Conservation (phyloP, 176 grass and related monocot species). For the barley (Hordeum vulgare) region MorexV3_pseudomolecules_assembly NC_058522.1:564449597-564450096, state of each 20-base stretch:
- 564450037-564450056: slow-evolving; percentile 73
- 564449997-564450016: not conserved
- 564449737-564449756: not conserved
- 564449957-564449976: not conserved
- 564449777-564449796: not conserved
- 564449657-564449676: not conserved
- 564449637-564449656: not conserved
- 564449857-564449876: too few species aligned
- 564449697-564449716: not conserved
- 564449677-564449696: not conserved
- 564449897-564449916: too few species aligned
- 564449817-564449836: not conserved
- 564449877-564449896: too few species aligned
- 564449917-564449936: too few species aligned
- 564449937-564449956: too few species aligned
- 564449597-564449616: not conserved
- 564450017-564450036: slow-evolving; percentile 29
- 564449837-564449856: not conserved
- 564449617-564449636: not conserved
- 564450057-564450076: slow-evolving; percentile 77
- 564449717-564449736: not conserved
- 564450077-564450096: slow-evolving; percentile 62
- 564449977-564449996: not conserved
- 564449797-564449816: not conserved
- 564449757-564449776: not conserved